phyloP scores from a whole-genome alignment of 352 stramenopile species.

The Phytophthora constricta region DNA sequence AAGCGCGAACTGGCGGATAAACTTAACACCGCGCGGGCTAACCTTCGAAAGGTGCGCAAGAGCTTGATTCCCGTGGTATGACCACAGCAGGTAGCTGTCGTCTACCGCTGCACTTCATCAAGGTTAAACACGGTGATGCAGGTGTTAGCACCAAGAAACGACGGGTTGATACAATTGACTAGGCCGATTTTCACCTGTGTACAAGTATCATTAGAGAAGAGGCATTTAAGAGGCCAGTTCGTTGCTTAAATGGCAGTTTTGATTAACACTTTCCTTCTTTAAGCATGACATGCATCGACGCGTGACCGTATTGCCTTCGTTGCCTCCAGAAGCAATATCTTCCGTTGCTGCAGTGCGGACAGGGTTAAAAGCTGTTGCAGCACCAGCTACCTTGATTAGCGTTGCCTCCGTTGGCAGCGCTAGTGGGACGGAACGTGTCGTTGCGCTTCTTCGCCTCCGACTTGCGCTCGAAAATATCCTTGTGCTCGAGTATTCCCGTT shows the following conservation, averaged over 20 bases:
- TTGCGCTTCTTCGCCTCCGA: constrained; percentile 69
- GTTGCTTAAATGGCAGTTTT: background rate
- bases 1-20: constrained; percentile 55
- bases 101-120: constrained; percentile 59
- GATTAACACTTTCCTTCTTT: constrained; percentile 22
- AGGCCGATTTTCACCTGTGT: background rate
- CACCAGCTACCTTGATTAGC: constrained; percentile 68
- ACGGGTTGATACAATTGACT: constrained; percentile 11
- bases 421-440: constrained; percentile 80
- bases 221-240: background rate
- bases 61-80: constrained; percentile 40
- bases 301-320: constrained; percentile 21
- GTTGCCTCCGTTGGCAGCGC: constrained; percentile 47
- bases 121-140: constrained; percentile 23
- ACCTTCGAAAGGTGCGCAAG: constrained; percentile 47
- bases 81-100: constrained; percentile 16
- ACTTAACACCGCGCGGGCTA: constrained; percentile 30
- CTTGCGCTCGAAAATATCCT: constrained; percentile 90
- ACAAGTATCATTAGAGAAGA: constrained; percentile 14
- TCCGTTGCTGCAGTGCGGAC: constrained; percentile 3
- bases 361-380: constrained; percentile 87
- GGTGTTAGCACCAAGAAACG: constrained; percentile 32
- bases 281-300: constrained; percentile 28
- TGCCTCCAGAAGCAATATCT: constrained; percentile 1
- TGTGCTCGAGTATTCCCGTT: constrained; percentile 75